Evolutionary conservation across 2,329 filamentous ascomycete genomes (phyloP).

Genomic region (Sphaerulina vaccinii): DNA sequence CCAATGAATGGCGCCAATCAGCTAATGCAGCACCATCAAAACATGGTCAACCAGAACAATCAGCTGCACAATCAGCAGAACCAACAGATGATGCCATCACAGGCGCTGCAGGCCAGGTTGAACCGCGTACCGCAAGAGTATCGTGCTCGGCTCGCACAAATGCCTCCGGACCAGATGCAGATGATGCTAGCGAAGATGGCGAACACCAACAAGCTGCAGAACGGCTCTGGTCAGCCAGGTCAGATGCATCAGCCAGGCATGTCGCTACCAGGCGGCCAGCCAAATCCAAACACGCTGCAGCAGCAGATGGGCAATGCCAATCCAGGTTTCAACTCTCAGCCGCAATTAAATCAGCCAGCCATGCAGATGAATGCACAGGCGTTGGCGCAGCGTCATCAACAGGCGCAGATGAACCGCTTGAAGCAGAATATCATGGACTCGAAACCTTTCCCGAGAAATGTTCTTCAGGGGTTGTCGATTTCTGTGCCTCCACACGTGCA

Average conservation of each 20-base stretch:
- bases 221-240: conserved; percentile 7
- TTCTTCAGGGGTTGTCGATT: conserved; percentile 17
- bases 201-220: conserved; percentile 3
- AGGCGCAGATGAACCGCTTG: conserved; percentile 15
- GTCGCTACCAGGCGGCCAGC: conserved; percentile 8
- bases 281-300: conserved; percentile 15
- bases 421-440: conserved; percentile 19
- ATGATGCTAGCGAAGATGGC: conserved; percentile 16
- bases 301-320: conserved; percentile 23
- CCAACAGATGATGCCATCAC: conserved; percentile 21
- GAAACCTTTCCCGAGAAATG: conserved; percentile 21
- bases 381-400: conserved; percentile 14
- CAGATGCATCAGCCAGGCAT: conserved; percentile 20
- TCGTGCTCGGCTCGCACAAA: conserved; percentile 19
- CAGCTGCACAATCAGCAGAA: conserved; percentile 36
- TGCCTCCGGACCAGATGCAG: conserved; percentile 21
- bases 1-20: conserved; percentile 30
- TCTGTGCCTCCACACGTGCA: conserved; percentile 51
- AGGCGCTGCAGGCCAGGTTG: conserved; percentile 13
- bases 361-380: conserved; percentile 13
- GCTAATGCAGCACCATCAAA: conserved; percentile 34
- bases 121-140: conserved; percentile 20
- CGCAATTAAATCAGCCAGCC: conserved; percentile 17
- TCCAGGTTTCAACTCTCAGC: conserved; percentile 27
- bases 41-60: conserved; percentile 36